Evolutionary conservation across 345 rosid genomes (phyloP).

Genomic region (Hirschfeldia incana): DNA sequence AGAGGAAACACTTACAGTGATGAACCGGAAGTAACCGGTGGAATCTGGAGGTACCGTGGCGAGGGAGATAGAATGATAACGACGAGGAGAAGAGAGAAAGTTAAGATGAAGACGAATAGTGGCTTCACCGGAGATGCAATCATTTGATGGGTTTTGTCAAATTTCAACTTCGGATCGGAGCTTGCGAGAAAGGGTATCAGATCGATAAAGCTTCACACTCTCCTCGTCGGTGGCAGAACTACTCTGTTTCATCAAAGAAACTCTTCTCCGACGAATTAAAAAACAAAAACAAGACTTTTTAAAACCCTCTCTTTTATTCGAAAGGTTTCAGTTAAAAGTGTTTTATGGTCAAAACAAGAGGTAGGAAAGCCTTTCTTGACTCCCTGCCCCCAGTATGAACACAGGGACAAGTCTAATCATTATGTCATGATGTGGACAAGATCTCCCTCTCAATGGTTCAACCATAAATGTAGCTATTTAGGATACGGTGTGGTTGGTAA

Average conservation of each 20-base stretch:
- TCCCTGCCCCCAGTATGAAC: no score
- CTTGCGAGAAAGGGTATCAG: not conserved
- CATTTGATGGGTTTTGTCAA: slow-evolving; percentile 42
- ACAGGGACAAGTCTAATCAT: no score
- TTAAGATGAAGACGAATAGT: slow-evolving; percentile 49
- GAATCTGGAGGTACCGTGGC: slow-evolving; percentile 34
- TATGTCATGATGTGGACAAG: no score
- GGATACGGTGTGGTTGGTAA: no score
- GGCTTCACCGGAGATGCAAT: slow-evolving; percentile 62
- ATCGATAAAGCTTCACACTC: slow-evolving; percentile 21
- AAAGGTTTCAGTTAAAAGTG: not conserved
- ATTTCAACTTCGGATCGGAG: slow-evolving; percentile 21
- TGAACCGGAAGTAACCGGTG: slow-evolving; percentile 26
- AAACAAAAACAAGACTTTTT: not conserved
- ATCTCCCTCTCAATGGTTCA: no score
- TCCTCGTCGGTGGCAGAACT: slow-evolving; percentile 26
- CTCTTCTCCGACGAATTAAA: not conserved
- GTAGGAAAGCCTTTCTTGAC: no score
- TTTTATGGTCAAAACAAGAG: no score
- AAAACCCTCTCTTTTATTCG: not conserved
- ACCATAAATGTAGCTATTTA: no score
- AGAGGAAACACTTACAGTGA: slow-evolving; percentile 37
- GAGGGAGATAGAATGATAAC: slow-evolving; percentile 57
- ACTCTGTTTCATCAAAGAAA: slow-evolving; percentile 16
- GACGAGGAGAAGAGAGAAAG: slow-evolving; percentile 62